Evolutionary conservation across 768 basidiomycete genomes (phyloP).

Genomic region (Leucosporidium scottii): DNA sequence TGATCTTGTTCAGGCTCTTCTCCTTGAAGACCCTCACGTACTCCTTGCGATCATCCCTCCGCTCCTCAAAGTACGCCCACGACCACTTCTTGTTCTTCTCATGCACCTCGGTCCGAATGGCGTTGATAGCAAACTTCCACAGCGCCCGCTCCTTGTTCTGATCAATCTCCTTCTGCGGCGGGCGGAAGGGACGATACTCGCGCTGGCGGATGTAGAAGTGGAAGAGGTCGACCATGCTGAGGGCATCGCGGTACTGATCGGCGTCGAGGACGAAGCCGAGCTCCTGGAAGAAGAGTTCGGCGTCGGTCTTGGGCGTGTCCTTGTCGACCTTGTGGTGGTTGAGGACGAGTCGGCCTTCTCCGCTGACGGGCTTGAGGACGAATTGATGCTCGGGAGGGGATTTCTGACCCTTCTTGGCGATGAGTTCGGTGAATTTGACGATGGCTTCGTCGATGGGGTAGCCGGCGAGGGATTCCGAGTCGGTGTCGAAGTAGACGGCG

Average conservation of each 20-base stretch:
- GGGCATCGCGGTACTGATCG: slow-evolving; percentile 86
- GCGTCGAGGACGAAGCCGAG: slow-evolving; percentile 87
- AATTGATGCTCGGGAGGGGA: slow-evolving; percentile 66
- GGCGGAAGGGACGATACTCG: slow-evolving; percentile 77
- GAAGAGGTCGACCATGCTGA: slow-evolving; percentile 91
- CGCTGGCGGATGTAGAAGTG: slow-evolving; percentile 78
- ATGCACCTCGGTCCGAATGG: slow-evolving; percentile 73
- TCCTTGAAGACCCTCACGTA: slow-evolving; percentile 80
- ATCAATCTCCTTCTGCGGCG: slow-evolving; percentile 55
- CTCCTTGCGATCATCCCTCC: slow-evolving; percentile 74
- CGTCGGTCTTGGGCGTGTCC: slow-evolving; percentile 74
- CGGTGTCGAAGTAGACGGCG: slow-evolving; percentile 91
- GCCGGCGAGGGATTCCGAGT: slow-evolving; percentile 69
- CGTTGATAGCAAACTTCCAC: slow-evolving; percentile 67
- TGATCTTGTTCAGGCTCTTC: slow-evolving; percentile 54
- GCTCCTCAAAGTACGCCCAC: slow-evolving; percentile 80
- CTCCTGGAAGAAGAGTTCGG: slow-evolving; percentile 81
- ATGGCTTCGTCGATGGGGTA: slow-evolving; percentile 59
- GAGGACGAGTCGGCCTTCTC: slow-evolving; percentile 81
- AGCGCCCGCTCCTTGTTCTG: slow-evolving; percentile 60
- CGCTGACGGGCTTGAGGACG: slow-evolving; percentile 89
- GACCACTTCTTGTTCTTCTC: slow-evolving; percentile 80
- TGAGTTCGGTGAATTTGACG: slow-evolving; percentile 63
- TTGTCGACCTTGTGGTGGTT: slow-evolving; percentile 63
- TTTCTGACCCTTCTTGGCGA: slow-evolving; percentile 32